Conservation (phyloP, 805 yeast genomes). For the Pichia deserticola region DNA sequence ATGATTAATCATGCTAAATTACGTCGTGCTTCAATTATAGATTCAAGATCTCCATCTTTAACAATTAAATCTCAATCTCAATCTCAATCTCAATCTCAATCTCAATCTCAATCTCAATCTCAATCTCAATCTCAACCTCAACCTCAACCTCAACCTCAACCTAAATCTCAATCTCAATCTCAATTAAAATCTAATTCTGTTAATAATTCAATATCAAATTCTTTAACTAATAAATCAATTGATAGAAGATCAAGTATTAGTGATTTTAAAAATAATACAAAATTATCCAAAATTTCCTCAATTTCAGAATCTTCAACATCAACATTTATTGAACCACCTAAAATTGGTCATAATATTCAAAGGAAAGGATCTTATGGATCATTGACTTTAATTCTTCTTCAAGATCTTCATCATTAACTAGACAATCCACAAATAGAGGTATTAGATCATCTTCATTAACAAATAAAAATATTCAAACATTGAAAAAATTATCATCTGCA, state of each 20-base stretch:
- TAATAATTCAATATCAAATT: conserved; percentile 1
- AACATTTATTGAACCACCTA: conserved; percentile 7
- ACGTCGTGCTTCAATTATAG: not conserved
- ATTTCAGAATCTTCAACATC: not conserved
- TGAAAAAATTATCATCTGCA: not conserved
- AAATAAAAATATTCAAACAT: not conserved
- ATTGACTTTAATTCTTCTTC: not conserved
- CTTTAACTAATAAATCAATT: conserved; percentile 4
- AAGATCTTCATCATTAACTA: not conserved
- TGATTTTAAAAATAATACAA: not conserved
- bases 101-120: too few relatives aligned
- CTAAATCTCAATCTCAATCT: too few relatives aligned
- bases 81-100: too few relatives aligned
- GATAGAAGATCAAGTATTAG: not conserved
- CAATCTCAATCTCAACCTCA: too few relatives aligned
- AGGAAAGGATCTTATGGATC: conserved; percentile 4
- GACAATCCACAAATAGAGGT: not conserved
- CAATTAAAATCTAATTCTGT: not conserved
- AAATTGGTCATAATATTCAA: not conserved
- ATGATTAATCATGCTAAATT: too few relatives aligned
- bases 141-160: too few relatives aligned
- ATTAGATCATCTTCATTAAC: conserved; percentile 3
- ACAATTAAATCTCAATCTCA: too few relatives aligned
- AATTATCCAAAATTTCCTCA: not conserved
- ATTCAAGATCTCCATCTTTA: too few relatives aligned